These are phyloP conservation scores for Diaporthe helianthi DNA, from an alignment of 2,329 filamentous ascomycete species.

Conservation along the genomic window DNA sequence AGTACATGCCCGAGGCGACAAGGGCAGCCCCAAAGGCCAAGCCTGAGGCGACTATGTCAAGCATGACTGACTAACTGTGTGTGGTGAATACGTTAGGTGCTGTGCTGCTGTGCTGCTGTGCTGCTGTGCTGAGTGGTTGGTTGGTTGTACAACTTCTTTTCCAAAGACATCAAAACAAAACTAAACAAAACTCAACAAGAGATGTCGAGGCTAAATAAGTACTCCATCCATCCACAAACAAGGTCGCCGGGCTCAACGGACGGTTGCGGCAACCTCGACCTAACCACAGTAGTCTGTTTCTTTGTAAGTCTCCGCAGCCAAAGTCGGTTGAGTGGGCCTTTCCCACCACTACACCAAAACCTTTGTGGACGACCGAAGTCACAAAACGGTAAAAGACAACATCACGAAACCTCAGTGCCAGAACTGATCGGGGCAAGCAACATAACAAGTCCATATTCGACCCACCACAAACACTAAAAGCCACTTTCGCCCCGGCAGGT, in stretches of 20 bases:
- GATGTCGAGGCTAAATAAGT: background rate
- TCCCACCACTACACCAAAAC: background rate
- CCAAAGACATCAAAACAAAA: background rate
- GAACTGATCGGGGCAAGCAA: background rate
- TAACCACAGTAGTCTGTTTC: background rate
- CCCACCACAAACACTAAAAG: slow-evolving; percentile 4
- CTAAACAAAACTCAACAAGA: no score
- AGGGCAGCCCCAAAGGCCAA: slow-evolving; percentile 68
- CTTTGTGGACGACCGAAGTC: background rate
- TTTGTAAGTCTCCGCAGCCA: slow-evolving; percentile 3
- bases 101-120: background rate
- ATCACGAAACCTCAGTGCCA: background rate
- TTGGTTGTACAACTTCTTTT: no score
- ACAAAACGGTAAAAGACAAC: background rate
- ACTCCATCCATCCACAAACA: background rate
- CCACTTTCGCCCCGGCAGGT: background rate
- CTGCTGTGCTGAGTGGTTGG: background rate
- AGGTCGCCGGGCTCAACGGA: background rate
- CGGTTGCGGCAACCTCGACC: background rate
- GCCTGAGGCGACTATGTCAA: slow-evolving; percentile 54
- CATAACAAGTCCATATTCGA: background rate
- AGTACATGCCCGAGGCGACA: slow-evolving; percentile 64
- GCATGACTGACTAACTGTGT: slow-evolving; percentile 18
- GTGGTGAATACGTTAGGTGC: background rate
- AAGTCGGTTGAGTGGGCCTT: background rate